Conservation (phyloP, 176 grass and related monocot species). For the Lolium perenne region DNA sequence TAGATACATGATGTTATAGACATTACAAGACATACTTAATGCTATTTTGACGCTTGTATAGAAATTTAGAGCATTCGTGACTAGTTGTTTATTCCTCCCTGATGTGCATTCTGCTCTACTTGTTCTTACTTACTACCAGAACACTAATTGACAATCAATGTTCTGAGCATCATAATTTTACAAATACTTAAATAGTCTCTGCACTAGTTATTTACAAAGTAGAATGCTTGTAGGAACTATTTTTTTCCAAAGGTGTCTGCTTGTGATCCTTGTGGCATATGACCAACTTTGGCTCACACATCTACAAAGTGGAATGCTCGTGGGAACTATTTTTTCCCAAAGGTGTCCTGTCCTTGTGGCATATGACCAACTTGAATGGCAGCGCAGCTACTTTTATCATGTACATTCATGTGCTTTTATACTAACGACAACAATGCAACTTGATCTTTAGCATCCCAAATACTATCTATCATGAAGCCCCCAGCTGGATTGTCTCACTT, state of each 20-base stretch:
- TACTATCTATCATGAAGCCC: constrained; percentile 64
- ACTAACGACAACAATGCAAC: background rate
- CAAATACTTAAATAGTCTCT: background rate
- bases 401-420: constrained; percentile 12
- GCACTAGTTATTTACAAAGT: background rate
- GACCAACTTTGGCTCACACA: constrained; percentile 23
- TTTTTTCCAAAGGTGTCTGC: constrained; percentile 3
- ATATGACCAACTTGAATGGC: constrained; percentile 19
- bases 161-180: background rate
- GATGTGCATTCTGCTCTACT: constrained; percentile 7
- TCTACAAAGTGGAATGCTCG: background rate
- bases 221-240: background rate
- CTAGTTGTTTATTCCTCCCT: constrained; percentile 14
- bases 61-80: background rate
- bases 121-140: background rate
- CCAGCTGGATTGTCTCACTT: constrained; percentile 52
- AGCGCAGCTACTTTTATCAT: constrained; percentile 1
- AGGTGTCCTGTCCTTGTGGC: constrained; percentile 20
- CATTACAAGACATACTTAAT: background rate
- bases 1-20: constrained; percentile 22
- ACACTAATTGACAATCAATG: background rate
- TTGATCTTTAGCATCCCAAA: constrained; percentile 61
- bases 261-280: constrained; percentile 25
- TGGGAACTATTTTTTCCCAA: background rate
- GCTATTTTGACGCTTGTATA: background rate